Conservation (phyloP, 345 rosid species). For the Populus alba region DNA sequence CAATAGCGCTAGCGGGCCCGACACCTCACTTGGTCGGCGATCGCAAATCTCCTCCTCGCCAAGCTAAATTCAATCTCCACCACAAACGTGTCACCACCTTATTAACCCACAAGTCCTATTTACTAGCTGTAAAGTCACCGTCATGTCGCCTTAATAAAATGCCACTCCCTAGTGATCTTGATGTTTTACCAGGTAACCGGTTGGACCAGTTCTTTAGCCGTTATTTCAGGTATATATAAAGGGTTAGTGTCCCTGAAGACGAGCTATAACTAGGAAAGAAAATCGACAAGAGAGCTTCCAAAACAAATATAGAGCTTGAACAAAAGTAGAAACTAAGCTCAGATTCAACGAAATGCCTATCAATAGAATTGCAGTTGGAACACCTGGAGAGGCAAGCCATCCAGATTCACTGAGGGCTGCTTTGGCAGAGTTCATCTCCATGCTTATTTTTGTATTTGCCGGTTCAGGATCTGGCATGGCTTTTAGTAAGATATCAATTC, state of each 20-base stretch:
- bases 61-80: not conserved
- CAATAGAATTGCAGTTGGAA: conserved; percentile 54
- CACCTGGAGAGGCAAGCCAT: conserved; percentile 57
- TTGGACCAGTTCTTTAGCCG: conserved; percentile 27
- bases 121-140: conserved; percentile 24
- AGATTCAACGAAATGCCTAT: conserved; percentile 46
- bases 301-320: not conserved
- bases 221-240: conserved; percentile 28
- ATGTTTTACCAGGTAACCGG: conserved; percentile 20
- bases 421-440: conserved; percentile 66
- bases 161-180: not conserved
- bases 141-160: conserved; percentile 3
- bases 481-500: conserved; percentile 40
- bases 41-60: not conserved
- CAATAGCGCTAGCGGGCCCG: not conserved
- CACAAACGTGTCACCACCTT: not conserved
- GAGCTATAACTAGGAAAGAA: not conserved
- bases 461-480: conserved; percentile 95
- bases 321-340: not conserved
- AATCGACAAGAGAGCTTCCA: not conserved
- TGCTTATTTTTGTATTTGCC: conserved; percentile 77
- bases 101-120: not conserved
- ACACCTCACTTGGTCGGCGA: conserved; percentile 4
- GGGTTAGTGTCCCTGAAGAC: not conserved
- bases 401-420: conserved; percentile 71